A percentile compares a stretch with the other conserved stretches of the same genome.
These are phyloP conservation scores for Daldinia decipiens DNA, from an alignment of 495 filamentous ascomycete species.

Conservation along the genomic window DNA sequence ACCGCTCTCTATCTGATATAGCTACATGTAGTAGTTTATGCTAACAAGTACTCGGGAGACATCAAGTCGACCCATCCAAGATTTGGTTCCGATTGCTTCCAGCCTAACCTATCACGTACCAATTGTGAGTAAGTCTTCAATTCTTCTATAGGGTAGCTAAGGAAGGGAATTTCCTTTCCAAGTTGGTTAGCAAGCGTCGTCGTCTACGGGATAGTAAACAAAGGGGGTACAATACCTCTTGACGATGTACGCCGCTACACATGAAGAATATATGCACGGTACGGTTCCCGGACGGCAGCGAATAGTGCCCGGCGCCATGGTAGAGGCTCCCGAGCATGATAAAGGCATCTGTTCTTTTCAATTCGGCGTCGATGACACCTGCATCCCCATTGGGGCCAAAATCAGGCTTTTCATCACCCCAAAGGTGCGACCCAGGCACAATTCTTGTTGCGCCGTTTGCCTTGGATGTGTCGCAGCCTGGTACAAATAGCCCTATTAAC, in stretches of 20 bases:
- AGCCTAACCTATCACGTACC: constrained; percentile 47
- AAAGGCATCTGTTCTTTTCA: constrained; percentile 44
- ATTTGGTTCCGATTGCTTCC: constrained; percentile 47
- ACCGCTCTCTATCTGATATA: too few species aligned
- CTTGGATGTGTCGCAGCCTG: constrained; percentile 47
- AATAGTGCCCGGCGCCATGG: constrained; percentile 44
- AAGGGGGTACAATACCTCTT: constrained; percentile 5
- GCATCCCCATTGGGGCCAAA: constrained; percentile 24
- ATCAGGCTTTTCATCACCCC: constrained; percentile 37
- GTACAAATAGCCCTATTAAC: constrained; percentile 49
- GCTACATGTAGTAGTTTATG: neutral
- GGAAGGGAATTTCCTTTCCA: constrained; percentile 47
- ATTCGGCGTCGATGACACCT: constrained; percentile 33
- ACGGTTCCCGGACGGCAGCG: constrained; percentile 39
- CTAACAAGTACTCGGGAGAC: constrained; percentile 39
- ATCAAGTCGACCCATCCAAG: constrained; percentile 52
- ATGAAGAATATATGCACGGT: constrained; percentile 51
- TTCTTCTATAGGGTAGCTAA: constrained; percentile 46
- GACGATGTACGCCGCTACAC: constrained; percentile 49
- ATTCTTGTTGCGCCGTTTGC: constrained; percentile 52
- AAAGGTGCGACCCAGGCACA: constrained; percentile 46
- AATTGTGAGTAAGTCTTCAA: constrained; percentile 42
- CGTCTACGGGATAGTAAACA: neutral
- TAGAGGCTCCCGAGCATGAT: constrained; percentile 46
- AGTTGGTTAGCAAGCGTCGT: neutral